A percentile compares a stretch with the other conserved stretches of the same genome.
Evolutionary conservation across 129 eudicot genomes (phyloP).

Genomic region (Artemisia annua): DNA sequence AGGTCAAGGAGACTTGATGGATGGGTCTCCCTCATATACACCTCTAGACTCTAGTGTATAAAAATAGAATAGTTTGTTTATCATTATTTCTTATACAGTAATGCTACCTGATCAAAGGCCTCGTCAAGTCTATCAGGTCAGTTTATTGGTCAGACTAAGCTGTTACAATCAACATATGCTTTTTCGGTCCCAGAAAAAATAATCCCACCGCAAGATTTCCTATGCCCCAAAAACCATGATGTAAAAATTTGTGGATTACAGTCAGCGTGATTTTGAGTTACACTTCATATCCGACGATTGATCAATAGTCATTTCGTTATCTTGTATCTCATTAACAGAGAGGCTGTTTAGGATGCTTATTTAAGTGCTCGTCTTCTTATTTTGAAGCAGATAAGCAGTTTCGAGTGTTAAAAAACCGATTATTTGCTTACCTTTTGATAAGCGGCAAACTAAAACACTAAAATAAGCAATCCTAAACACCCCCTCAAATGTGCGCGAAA

Average conservation of each 20-base stretch:
- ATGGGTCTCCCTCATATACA: background rate
- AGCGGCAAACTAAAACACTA: too few species aligned
- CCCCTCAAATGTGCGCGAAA: too few species aligned
- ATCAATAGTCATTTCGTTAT: background rate
- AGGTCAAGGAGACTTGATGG: too few species aligned
- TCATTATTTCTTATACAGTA: background rate
- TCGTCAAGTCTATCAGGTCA: background rate
- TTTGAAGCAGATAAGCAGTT: background rate
- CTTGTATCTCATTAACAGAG: background rate
- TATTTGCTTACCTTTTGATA: too few species aligned
- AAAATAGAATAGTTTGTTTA: background rate
- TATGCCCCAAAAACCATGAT: background rate
- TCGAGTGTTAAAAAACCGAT: background rate
- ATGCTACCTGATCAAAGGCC: background rate
- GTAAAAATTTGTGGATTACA: background rate
- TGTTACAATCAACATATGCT: background rate
- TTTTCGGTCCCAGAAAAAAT: background rate
- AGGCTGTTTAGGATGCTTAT: background rate
- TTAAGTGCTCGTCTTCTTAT: background rate
- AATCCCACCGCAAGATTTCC: background rate
- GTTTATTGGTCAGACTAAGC: background rate
- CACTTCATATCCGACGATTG: background rate
- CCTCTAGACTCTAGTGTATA: background rate
- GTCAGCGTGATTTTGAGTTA: background rate
- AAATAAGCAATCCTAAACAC: too few species aligned